A percentile compares a stretch with the other conserved stretches of the same genome.
phyloP scores from a whole-genome alignment of 1,284 basidiomycete genomes.

The Schizophyllum amplum region DNA sequence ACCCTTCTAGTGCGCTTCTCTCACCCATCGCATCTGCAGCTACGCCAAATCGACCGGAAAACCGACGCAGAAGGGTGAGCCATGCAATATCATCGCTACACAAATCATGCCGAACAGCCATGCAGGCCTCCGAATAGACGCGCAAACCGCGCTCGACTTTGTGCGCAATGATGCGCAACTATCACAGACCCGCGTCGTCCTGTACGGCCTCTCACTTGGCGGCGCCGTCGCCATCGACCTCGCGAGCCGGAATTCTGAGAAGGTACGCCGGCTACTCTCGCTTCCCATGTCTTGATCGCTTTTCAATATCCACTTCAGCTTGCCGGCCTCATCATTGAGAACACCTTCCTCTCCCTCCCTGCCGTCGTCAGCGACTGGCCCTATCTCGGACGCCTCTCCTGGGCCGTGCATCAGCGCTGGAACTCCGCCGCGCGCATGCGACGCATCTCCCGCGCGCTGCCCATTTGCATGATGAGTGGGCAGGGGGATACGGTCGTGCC shows the following conservation, averaged over 20 bases:
- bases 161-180: slow-evolving; percentile 21
- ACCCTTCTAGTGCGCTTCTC: not conserved
- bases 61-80: not conserved
- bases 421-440: slow-evolving; percentile 21
- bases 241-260: slow-evolving; percentile 25
- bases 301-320: not conserved
- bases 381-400: slow-evolving; percentile 17
- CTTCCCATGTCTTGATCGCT: not conserved
- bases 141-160: slow-evolving; percentile 32
- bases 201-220: slow-evolving; percentile 33
- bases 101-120: not conserved
- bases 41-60: slow-evolving; percentile 26
- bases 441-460: slow-evolving; percentile 17
- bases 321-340: slow-evolving; percentile 28
- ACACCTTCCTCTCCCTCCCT: slow-evolving; percentile 30
- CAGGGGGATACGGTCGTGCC: slow-evolving; percentile 24
- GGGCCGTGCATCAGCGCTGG: slow-evolving; percentile 27
- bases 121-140: slow-evolving; percentile 28
- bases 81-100: not conserved
- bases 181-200: slow-evolving; percentile 21
- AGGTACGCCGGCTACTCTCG: slow-evolving; percentile 11
- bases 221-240: slow-evolving; percentile 37
- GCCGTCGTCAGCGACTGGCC: slow-evolving; percentile 22
- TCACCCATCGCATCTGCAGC: slow-evolving; percentile 12
- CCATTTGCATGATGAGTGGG: slow-evolving; percentile 27